Evolutionary conservation across 345 rosid genomes (phyloP).

Genomic region (Hypericum androsaemum): DNA sequence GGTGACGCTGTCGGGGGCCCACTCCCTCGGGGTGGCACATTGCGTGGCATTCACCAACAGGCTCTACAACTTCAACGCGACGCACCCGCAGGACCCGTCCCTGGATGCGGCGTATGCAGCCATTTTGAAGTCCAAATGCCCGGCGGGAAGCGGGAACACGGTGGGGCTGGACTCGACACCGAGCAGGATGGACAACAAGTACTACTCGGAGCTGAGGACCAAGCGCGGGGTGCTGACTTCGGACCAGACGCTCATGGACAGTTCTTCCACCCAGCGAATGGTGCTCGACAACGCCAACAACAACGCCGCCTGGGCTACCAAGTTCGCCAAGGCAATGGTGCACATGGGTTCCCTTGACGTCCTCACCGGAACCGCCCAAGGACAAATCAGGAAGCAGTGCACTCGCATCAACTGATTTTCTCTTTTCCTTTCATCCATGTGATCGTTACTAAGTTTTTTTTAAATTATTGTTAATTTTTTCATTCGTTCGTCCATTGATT

Average conservation of each 20-base stretch:
- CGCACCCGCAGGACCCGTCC: slow-evolving; percentile 3
- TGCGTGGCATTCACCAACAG: no score
- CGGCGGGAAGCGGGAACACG: background rate
- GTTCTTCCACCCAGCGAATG: background rate
- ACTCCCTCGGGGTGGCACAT: no score
- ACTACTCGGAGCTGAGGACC: background rate
- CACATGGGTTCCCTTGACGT: slow-evolving; percentile 2
- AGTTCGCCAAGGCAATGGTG: slow-evolving; percentile 3
- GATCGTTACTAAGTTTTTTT: no score
- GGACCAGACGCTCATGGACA: slow-evolving; percentile 3
- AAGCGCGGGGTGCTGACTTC: background rate
- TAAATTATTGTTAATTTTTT: no score
- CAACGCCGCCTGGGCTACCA: background rate
- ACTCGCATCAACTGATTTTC: background rate
- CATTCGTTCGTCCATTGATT: no score
- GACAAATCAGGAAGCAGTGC: background rate
- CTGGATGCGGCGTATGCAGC: background rate
- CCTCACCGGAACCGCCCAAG: background rate
- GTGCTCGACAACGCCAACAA: background rate
- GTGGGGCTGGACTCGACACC: background rate
- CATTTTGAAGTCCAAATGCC: no score
- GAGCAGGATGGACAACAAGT: background rate
- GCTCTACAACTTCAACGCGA: background rate
- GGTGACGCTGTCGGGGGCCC: no score
- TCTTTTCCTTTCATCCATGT: no score